Percentiles rank a stretch among this genome's conserved stretches.
Conservation (phyloP, 1,284 basidiomycete species). For the Tylopilus orsonianus region DNA sequence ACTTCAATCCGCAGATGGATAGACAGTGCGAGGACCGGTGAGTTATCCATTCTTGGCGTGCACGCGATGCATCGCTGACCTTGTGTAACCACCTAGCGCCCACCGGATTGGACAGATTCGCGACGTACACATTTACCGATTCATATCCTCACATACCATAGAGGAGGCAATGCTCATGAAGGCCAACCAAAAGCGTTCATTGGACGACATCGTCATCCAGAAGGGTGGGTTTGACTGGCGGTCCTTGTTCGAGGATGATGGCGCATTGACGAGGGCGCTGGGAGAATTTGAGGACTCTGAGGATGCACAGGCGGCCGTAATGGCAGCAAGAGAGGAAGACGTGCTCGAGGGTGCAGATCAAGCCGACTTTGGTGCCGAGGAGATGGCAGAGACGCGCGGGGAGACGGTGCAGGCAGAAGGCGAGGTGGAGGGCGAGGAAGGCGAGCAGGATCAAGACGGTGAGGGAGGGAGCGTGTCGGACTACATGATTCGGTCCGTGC, state of each 20-base stretch:
- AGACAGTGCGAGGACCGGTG: conserved; percentile 94
- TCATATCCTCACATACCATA: conserved; percentile 90
- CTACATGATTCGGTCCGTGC: conserved; percentile 83
- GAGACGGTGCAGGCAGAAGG: conserved; percentile 20
- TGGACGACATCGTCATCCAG: conserved; percentile 93
- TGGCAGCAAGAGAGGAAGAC: conserved; percentile 77
- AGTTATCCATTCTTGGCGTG: conserved; percentile 19
- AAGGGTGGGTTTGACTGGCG: conserved; percentile 96
- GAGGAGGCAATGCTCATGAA: conserved; percentile 97
- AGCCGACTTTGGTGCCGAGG: conserved; percentile 62
- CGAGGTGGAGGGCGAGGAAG: conserved; percentile 29
- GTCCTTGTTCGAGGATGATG: conserved; percentile 66
- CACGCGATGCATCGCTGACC: conserved; percentile 6
- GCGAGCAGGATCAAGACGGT: conserved; percentile 41
- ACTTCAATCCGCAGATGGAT: conserved; percentile 98
- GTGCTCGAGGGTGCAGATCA: conserved; percentile 74
- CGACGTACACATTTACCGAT: conserved; percentile 96
- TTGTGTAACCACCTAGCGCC: conserved; percentile 48
- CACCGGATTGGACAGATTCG: conserved; percentile 96
- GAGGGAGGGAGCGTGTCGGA: conserved; percentile 75
- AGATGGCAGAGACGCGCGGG: conserved; percentile 25
- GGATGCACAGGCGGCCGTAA: conserved; percentile 76
- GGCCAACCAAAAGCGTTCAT: conserved; percentile 91
- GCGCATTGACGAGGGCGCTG: conserved; percentile 64
- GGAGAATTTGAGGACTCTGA: conserved; percentile 88